Evolutionary conservation across 441 rosid genomes (phyloP), one percentile per base, ranked within the genome.

Genomic region (Adansonia grandidieri): DNA sequence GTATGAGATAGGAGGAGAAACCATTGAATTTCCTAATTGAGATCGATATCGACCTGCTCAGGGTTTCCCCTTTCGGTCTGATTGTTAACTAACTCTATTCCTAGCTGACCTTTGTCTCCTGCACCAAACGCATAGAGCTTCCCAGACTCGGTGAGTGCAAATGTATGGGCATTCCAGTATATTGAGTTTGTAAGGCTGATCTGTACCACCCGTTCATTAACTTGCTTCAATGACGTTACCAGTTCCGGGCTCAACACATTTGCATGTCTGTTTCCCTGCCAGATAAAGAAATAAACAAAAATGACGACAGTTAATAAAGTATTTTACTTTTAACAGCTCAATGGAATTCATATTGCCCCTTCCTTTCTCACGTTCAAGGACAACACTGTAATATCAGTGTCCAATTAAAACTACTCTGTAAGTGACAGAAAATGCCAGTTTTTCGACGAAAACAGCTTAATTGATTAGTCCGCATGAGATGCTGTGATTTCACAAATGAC

Each of bases 81-180:
- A 87, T 87, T 86, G 71, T 79, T 85, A 24, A 80, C 86, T 28
- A 92, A 93, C 81, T 91, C 91, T 71, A 86, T 66, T 20, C 99
- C 99, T n/a, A 97, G 97, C 87, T 97, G 98, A 77, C 99, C 99
- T 47, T 92, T 91, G 86, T 93, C 98, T 0, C 98, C 99, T 0
- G 96, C 96, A 1, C 99, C 98, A 56, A 97, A 93, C 0, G 98
- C 95, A 2, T 79, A 93, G 0, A 97, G 89, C 84, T 90, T 94
- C 75, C 97, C 99, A 0, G 97, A 85, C 81, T 97, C 98, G 0
- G 97, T 87, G 50, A 97, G 93, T 3, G 98, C 98, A 79, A 97
- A 88, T 0, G 98, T 97, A 85, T 97, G 99, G 2, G 95, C 99
- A 42, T 89, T 92, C 97, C 95, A 91, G 80, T 90, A 88, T 80